Percentiles rank a stretch among this genome's conserved stretches.
These are phyloP conservation scores for Elsinoe ampelina DNA, from an alignment of 2,329 filamentous ascomycete species.

Conservation along the genomic window DNA sequence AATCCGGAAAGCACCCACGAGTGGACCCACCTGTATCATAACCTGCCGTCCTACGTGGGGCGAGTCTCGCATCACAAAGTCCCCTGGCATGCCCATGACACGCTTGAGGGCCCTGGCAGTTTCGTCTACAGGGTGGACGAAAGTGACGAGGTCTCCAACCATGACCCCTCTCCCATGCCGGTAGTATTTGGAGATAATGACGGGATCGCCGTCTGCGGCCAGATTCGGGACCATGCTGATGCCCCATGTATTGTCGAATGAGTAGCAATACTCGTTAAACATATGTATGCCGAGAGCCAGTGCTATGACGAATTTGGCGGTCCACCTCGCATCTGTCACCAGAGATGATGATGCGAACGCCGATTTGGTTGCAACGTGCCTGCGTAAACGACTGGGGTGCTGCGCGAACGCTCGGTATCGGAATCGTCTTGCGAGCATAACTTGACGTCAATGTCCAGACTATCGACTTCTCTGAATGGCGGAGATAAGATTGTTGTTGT, in stretches of 20 bases:
- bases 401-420: background rate
- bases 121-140: constrained; percentile 59
- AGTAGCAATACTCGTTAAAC: constrained; percentile 47
- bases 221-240: constrained; percentile 89
- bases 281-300: constrained; percentile 25
- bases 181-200: constrained; percentile 59
- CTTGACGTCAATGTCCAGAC: background rate
- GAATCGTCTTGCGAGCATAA: background rate
- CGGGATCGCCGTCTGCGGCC: constrained; percentile 54
- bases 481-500: background rate
- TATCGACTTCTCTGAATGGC: background rate
- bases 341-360: background rate
- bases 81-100: constrained; percentile 50
- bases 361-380: background rate
- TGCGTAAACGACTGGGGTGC: background rate
- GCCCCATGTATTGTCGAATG: constrained; percentile 53
- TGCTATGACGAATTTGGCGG: constrained; percentile 6
- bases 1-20: background rate
- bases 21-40: constrained; percentile 55
- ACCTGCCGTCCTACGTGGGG: constrained; percentile 36
- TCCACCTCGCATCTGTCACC: background rate
- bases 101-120: constrained; percentile 60
- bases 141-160: constrained; percentile 80
- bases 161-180: constrained; percentile 55
- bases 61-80: constrained; percentile 61